Conservation (phyloP, 805 yeast genomes). For the Candida bentonensis region DNA sequence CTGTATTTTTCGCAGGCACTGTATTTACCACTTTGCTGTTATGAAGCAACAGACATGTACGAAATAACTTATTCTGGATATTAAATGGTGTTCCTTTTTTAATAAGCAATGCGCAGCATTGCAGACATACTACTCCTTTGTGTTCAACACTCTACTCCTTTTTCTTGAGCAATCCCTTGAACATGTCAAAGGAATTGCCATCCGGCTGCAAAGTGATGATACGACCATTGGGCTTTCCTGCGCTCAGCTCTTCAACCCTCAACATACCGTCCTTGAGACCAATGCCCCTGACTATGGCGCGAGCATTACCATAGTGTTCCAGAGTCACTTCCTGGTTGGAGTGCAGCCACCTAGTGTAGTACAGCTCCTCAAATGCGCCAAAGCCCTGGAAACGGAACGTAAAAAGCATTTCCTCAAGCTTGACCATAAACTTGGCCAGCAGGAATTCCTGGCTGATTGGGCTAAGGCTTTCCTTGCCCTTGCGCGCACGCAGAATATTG, state of each 20-base stretch:
- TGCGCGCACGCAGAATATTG: conserved; percentile 34
- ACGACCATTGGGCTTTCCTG: conserved; percentile 36
- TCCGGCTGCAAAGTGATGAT: conserved; percentile 77
- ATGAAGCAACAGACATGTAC: neutral
- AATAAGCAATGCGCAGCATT: too few relatives aligned
- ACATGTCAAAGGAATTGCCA: conserved; percentile 94
- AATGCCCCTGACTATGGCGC: conserved; percentile 66
- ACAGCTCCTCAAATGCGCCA: conserved; percentile 46
- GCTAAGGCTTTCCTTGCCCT: conserved; percentile 32
- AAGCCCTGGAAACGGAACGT: conserved; percentile 53
- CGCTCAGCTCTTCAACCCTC: conserved; percentile 53
- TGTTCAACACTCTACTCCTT: conserved; percentile 21
- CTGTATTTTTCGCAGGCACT: neutral
- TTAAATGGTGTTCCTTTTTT: too few relatives aligned
- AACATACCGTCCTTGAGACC: conserved; percentile 75
- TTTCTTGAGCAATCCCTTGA: conserved; percentile 69
- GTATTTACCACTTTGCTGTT: neutral
- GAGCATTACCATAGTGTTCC: conserved; percentile 34
- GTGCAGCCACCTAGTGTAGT: conserved; percentile 83
- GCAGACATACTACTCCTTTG: too few relatives aligned
- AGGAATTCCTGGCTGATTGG: conserved; percentile 34
- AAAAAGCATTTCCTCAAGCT: conserved; percentile 44
- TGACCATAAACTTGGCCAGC: conserved; percentile 53
- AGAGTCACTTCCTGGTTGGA: conserved; percentile 56
- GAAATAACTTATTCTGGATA: too few relatives aligned